Percentiles rank a stretch among this genome's conserved stretches.
Evolutionary conservation across 169 alveolate species (phyloP).

Genomic region (Eimeria maxima): DNA sequence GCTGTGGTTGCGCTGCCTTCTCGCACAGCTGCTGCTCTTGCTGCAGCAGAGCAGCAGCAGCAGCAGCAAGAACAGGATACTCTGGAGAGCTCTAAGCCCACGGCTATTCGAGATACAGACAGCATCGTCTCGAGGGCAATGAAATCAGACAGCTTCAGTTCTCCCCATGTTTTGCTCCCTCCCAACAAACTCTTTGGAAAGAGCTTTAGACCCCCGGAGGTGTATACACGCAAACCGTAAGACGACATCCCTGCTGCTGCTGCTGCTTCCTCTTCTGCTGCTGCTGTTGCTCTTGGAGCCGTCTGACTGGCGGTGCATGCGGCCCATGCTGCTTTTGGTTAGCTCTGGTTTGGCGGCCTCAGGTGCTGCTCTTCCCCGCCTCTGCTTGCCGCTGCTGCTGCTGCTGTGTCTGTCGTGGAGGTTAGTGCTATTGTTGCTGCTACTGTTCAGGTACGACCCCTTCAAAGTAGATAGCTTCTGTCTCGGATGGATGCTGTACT

Average conservation of each 20-base stretch:
- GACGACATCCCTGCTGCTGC: neutral
- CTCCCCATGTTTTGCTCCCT: slow-evolving; percentile 14
- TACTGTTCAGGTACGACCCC: slow-evolving; percentile 1
- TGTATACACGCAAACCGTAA: slow-evolving; percentile 78
- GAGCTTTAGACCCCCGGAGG: slow-evolving; percentile 91
- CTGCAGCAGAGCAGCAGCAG: neutral
- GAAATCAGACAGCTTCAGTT: no score
- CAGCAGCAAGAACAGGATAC: neutral
- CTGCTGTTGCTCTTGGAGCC: neutral
- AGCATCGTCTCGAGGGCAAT: no score
- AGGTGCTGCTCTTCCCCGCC: no score
- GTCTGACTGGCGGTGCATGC: neutral
- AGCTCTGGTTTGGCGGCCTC: neutral
- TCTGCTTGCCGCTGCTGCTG: neutral
- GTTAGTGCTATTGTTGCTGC: slow-evolving; percentile 26
- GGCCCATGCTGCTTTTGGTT: neutral
- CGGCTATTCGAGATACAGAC: no score
- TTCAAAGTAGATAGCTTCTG: slow-evolving; percentile 89
- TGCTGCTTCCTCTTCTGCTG: neutral
- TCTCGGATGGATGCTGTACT: slow-evolving; percentile 89
- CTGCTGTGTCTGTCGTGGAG: slow-evolving; percentile 74
- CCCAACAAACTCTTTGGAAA: slow-evolving; percentile 86
- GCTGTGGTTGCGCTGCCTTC: slow-evolving; percentile 85
- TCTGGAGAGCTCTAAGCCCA: no score
- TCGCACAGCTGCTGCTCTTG: slow-evolving; percentile 6